Base-by-base conservation (phyloP, 2,329 filamentous ascomycete genomes). In the Pseudohalonectria lignicola region DNA sequence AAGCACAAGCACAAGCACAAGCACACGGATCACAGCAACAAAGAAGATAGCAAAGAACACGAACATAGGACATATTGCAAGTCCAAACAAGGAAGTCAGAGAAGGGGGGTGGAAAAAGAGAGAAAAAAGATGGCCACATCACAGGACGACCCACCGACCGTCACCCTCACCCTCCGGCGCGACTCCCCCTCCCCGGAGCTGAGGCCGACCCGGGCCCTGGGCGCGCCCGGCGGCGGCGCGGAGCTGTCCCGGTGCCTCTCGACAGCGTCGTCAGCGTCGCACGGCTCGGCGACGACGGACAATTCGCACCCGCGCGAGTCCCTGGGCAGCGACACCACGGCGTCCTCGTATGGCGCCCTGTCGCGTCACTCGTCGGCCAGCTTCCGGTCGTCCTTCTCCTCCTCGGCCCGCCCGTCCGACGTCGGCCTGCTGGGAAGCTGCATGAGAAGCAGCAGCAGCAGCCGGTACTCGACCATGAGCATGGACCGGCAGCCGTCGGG, bases 351-450 rank as follows among this genome's bases (percentile, higher is more conserved):
- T 10, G 58, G 56, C n/a, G 59, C 69, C 36, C 71, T 68, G 43
- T 80, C 74, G 8, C 76, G 75, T 41, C 72, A 77, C 39, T 82
- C 79, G 12, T 81, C 77, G n/a, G 67, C 63, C 28, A 79, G 74
- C 57, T 74, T 64, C 46, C 46, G 63, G 41, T 54, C 58, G 29
- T 53, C 58, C n/a, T n/a, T n/a, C n/a, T n/a, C n/a, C n/a, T 46
- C 63, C 40, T 53, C 58, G 29, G 63, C 63, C 12, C 60, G 63
- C 31, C 59, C 50, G 25, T 70, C 69, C 28, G 66, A 71, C 30
- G 50, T 61, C 37, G 61, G 57, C 43, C 48, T 52, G 36, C 47
- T 50, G 26, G 62, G 60, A 40, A 66, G 60, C 46, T 48, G 61
- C 34, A 58, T 61, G 25, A 32, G 15, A n/a, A 33, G 28, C 30